Conservation (phyloP, 345 rosid species). For the Salix udensis region DNA sequence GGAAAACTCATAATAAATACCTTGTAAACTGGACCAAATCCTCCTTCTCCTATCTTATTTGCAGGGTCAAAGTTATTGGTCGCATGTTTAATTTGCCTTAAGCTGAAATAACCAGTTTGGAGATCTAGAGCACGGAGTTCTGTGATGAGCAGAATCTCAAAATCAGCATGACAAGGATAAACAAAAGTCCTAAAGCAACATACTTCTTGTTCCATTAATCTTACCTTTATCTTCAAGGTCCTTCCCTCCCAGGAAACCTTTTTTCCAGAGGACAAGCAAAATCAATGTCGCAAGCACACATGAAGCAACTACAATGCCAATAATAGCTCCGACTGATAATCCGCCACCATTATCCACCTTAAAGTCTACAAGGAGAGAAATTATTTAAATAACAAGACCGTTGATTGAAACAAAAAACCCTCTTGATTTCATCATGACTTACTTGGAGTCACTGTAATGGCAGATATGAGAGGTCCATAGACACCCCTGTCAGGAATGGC, state of each 20-base stretch:
- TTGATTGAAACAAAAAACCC: neutral
- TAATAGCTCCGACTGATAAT: constrained; percentile 59
- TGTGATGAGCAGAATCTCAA: constrained; percentile 8
- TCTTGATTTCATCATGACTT: constrained; percentile 20
- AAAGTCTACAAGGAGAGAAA: constrained; percentile 43
- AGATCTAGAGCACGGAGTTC: constrained; percentile 65
- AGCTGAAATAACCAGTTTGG: constrained; percentile 68
- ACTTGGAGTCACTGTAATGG: constrained; percentile 70
- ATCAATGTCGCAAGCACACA: constrained; percentile 39
- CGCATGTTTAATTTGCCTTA: constrained; percentile 70
- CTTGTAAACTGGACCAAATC: constrained; percentile 93
- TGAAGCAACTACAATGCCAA: constrained; percentile 57
- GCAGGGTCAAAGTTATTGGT: constrained; percentile 66
- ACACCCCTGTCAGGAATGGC: constrained; percentile 59
- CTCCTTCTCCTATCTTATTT: constrained; percentile 92
- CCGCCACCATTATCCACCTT: constrained; percentile 47
- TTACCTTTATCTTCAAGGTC: constrained; percentile 58
- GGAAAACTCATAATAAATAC: constrained; percentile 24
- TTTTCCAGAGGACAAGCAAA: constrained; percentile 37
- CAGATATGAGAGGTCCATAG: constrained; percentile 90
- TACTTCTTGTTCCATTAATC: neutral
- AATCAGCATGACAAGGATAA: neutral
- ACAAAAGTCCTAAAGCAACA: neutral
- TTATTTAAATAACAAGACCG: neutral
- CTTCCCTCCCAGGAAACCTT: constrained; percentile 53